Percentiles rank a stretch among this genome's conserved stretches.
phyloP scores from a whole-genome alignment of 1,284 basidiomycete species.

The Ceratorhiza oryzae-sativae region DNA sequence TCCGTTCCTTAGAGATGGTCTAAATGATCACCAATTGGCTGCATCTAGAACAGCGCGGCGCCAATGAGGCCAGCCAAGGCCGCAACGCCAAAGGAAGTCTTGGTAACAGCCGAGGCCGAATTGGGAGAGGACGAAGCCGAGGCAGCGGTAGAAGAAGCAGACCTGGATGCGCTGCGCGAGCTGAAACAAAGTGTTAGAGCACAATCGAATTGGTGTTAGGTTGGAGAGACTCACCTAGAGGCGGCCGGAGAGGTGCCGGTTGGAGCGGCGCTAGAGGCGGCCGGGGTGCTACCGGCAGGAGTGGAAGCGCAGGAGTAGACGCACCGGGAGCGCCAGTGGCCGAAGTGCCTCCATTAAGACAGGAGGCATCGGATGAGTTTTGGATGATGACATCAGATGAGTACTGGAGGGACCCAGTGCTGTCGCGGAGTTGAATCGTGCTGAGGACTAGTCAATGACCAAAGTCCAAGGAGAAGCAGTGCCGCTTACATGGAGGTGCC shows the following conservation, averaged over 20 bases:
- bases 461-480: not conserved
- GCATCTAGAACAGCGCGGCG: slow-evolving; percentile 33
- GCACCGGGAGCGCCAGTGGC: slow-evolving; percentile 4
- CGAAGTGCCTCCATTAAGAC: slow-evolving; percentile 6
- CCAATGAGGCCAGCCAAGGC: slow-evolving; percentile 36
- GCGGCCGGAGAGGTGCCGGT: not conserved
- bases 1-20: slow-evolving; percentile 1
- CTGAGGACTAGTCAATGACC: not conserved
- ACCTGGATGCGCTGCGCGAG: not conserved
- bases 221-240: not conserved
- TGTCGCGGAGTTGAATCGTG: slow-evolving; percentile 42
- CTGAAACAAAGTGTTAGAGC: not conserved
- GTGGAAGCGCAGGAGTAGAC: not conserved
- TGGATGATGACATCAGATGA: slow-evolving; percentile 41
- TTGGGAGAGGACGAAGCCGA: slow-evolving; percentile 13
- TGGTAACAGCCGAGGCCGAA: slow-evolving; percentile 19
- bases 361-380: slow-evolving; percentile 32
- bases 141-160: slow-evolving; percentile 1
- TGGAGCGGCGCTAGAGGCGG: not conserved
- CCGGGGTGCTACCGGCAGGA: not conserved
- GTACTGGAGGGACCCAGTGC: slow-evolving; percentile 39
- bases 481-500: slow-evolving; percentile 30
- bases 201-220: not conserved
- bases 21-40: not conserved
- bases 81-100: slow-evolving; percentile 27